Evolutionary conservation across 2,329 filamentous ascomycete genomes (phyloP).

Genomic region (Elsinoe batatas): DNA sequence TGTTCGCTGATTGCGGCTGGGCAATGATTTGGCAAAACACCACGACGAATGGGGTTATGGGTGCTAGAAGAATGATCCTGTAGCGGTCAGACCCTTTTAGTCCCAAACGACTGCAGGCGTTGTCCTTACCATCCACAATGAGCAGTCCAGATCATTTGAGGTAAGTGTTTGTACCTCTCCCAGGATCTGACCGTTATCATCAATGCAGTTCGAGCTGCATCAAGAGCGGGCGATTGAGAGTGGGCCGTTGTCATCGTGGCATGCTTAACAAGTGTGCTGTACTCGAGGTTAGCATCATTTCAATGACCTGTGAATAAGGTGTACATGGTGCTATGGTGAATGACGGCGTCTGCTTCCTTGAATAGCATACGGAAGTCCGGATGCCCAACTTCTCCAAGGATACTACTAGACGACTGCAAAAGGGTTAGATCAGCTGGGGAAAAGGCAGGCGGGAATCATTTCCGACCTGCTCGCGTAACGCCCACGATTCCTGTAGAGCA

Average conservation of each 20-base stretch:
- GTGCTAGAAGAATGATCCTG: constrained; percentile 36
- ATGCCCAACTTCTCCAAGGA: not conserved
- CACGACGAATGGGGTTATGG: constrained; percentile 51
- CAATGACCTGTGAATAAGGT: not conserved
- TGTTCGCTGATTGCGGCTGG: constrained; percentile 15
- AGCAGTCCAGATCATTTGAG: not conserved
- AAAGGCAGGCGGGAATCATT: not conserved
- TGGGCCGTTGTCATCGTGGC: not conserved
- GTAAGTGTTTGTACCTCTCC: not conserved
- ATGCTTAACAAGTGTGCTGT: not conserved
- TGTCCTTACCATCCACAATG: not conserved
- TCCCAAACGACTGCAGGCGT: not conserved
- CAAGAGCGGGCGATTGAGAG: not conserved
- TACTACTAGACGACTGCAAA: not conserved
- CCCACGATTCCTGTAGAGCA: not conserved
- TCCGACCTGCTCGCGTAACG: not conserved
- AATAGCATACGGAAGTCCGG: not conserved
- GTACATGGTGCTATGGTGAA: not conserved
- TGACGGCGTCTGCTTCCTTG: not conserved
- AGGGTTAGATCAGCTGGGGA: not conserved
- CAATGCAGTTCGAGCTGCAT: constrained; percentile 1
- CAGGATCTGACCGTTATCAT: not conserved
- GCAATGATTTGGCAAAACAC: constrained; percentile 36
- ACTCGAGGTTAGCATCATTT: not conserved
- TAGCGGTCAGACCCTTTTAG: no score